Evolutionary conservation across 2,329 filamentous ascomycete species (phyloP).

Genomic region (Sclerotinia spermophila): DNA sequence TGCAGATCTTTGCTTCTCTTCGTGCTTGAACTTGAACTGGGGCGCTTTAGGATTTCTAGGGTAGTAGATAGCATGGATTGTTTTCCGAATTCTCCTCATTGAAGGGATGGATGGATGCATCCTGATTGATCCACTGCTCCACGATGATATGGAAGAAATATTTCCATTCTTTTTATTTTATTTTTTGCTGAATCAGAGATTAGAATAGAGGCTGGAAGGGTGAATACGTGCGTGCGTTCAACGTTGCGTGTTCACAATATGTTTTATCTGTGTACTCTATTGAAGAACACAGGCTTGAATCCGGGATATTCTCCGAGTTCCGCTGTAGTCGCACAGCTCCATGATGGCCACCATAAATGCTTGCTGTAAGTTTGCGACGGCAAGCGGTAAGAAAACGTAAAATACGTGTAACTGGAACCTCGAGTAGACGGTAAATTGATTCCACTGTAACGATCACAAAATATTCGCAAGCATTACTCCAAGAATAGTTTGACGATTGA

Average conservation of each 20-base stretch:
- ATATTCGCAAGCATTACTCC: constrained; percentile 9
- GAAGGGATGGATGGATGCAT: background rate
- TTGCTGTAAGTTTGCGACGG: constrained; percentile 15
- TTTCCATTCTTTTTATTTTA: no score
- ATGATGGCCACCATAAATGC: constrained; percentile 1
- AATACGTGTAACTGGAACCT: constrained; percentile 14
- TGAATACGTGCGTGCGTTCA: background rate
- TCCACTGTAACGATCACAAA: background rate
- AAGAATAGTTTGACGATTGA: background rate
- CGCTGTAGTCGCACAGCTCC: constrained; percentile 6
- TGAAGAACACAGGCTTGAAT: constrained; percentile 8
- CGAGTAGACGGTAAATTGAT: constrained; percentile 3
- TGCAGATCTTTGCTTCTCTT: constrained; percentile 15
- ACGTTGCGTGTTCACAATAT: background rate
- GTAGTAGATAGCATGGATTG: constrained; percentile 8
- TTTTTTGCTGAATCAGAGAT: no score
- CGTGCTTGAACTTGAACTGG: background rate
- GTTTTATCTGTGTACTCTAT: constrained; percentile 5
- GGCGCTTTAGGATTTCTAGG: background rate
- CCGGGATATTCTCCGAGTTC: constrained; percentile 14
- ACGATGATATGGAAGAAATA: background rate
- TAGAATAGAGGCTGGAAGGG: background rate
- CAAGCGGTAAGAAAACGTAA: constrained; percentile 14
- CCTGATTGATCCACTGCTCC: background rate
- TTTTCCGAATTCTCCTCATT: constrained; percentile 11